Base-by-base conservation (phyloP, 2,329 filamentous ascomycete species). In the Blastomyces emzantsi region DNA sequence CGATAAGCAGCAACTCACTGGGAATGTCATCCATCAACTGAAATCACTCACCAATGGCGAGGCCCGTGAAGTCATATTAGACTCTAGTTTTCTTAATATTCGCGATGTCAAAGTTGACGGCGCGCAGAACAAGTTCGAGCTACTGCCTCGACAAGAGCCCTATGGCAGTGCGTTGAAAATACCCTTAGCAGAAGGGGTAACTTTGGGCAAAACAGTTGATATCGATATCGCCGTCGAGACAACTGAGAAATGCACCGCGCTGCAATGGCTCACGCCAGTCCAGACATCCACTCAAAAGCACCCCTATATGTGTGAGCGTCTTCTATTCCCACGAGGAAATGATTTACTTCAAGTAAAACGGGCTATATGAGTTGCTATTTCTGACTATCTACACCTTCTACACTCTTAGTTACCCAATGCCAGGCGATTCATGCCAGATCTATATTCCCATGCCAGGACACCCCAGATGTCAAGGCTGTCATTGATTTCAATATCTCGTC, bases 231-330 rank as follows among this genome's bases (percentile, higher is more conserved):
- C 83, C 30, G 76, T 97, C 39, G 83, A 89, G 69, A 97, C 94
- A 5, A 97, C 94, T 0, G 84, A 89, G 61, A 84, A 90, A 71
- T 97, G 93, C 76, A 96, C 92, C 13, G 93, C 93, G 11, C 81
- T 99, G 66, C 93, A 97, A 77, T 99, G 94, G 93, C 83, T 99
- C 76, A 92, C 90, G 0, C 91, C 92, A 1, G 89, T 88, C 41
- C 94, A 97, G 79, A 97, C 94, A 0, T 91, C 90, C 64, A 97
- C 96, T 83, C 92, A 92, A 80, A 94, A 92, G 77, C 89, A 95
- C 69, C 93, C 93, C 0, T 97, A 97, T 77, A 93, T 97, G 87
- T 97, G 79, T 81, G 74, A 69, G 77, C 70, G 39, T 33, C 36
- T 49, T 41, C 45, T 19, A 47, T 51, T 39, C 17, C 9, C 47